These are phyloP conservation scores for Tylopilus balloui DNA, from an alignment of 768 basidiomycete genomes.

Conservation along the genomic window DNA sequence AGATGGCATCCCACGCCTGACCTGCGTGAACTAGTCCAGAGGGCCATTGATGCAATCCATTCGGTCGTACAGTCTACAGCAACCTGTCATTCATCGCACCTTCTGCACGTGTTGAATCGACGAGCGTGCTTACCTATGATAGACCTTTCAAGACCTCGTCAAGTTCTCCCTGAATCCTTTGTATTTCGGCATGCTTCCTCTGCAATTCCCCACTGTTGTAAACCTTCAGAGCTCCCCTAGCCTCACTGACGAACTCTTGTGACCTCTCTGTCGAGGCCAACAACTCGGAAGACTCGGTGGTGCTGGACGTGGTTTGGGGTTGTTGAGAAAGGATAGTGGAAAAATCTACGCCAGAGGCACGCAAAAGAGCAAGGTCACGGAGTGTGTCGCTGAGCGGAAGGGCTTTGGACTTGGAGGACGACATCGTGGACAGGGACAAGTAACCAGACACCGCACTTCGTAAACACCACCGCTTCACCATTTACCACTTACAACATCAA, in stretches of 20 bases:
- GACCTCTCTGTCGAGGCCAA: slow-evolving; percentile 39
- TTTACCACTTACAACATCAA: neutral
- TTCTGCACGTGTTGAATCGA: neutral
- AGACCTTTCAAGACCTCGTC: slow-evolving; percentile 46
- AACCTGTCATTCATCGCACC: slow-evolving; percentile 1
- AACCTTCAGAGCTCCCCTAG: slow-evolving; percentile 51
- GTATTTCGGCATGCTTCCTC: slow-evolving; percentile 49
- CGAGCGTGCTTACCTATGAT: slow-evolving; percentile 21
- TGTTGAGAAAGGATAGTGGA: slow-evolving; percentile 25
- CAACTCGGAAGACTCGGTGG: slow-evolving; percentile 10
- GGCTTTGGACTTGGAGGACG: slow-evolving; percentile 36
- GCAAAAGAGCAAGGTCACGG: slow-evolving; percentile 68
- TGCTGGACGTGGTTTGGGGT: neutral
- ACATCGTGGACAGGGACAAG: slow-evolving; percentile 10
- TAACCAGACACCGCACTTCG: neutral
- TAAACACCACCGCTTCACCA: neutral
- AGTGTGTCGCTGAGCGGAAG: slow-evolving; percentile 56
- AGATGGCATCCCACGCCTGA: neutral
- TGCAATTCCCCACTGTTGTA: slow-evolving; percentile 44
- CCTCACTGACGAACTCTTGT: slow-evolving; percentile 53
- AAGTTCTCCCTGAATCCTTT: slow-evolving; percentile 48
- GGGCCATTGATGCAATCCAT: neutral
- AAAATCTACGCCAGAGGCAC: slow-evolving; percentile 50
- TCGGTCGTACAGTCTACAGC: neutral
- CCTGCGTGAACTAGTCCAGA: neutral